Percentiles rank a stretch among this genome's conserved stretches.
These are phyloP conservation scores for Tylopilus rubrobrunneus DNA, from an alignment of 768 basidiomycete species.

Conservation along the genomic window DNA sequence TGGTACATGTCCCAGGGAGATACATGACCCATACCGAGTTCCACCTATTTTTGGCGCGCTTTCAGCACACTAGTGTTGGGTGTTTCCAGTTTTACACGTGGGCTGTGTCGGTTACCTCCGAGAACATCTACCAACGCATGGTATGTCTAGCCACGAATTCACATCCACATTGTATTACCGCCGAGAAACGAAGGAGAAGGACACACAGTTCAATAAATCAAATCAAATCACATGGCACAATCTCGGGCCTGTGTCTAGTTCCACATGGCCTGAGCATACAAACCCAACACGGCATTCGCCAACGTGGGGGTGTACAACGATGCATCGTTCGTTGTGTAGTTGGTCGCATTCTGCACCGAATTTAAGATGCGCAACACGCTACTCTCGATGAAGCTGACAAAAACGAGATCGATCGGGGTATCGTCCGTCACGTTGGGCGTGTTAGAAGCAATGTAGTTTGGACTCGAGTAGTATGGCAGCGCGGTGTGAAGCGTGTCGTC, in stretches of 20 bases:
- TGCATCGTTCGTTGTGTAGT: conserved; percentile 51
- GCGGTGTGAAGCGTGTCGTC: conserved; percentile 69
- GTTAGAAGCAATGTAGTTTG: conserved; percentile 57
- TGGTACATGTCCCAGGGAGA: too few species aligned
- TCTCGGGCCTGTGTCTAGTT: neutral
- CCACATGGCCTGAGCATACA: conserved; percentile 37
- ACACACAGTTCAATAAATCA: neutral
- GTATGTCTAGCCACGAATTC: neutral
- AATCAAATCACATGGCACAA: neutral
- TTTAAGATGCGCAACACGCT: conserved; percentile 57
- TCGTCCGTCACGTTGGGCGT: conserved; percentile 47
- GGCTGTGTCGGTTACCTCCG: too few species aligned
- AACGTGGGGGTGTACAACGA: conserved; percentile 47
- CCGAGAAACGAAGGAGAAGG: neutral
- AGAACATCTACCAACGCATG: too few species aligned
- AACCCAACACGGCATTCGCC: conserved; percentile 35
- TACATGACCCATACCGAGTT: too few species aligned
- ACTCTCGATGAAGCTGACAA: conserved; percentile 62
- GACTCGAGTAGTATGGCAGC: conserved; percentile 49
- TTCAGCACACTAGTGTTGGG: too few species aligned
- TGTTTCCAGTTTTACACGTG: neutral
- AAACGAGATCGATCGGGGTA: conserved; percentile 67
- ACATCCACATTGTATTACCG: neutral
- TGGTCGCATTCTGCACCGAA: conserved; percentile 43
- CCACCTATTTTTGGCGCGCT: too few species aligned